Percentiles rank a stretch among this genome's conserved stretches.
Conservation (phyloP, 768 basidiomycete species). For the Lentinula raphanica region DNA sequence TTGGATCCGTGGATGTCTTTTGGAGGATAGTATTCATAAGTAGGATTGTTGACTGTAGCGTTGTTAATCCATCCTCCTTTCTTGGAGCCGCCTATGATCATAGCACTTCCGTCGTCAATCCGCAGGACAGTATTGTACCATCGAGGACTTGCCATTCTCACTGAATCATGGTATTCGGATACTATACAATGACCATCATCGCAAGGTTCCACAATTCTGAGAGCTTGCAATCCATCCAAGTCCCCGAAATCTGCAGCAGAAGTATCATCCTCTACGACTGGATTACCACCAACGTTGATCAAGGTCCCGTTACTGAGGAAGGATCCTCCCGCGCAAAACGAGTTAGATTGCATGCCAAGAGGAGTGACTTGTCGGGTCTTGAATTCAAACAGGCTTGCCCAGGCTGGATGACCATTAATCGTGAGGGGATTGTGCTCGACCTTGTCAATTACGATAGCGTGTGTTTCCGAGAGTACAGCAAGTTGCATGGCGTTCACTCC, state of each 20-base stretch:
- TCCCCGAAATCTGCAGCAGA: slow-evolving; percentile 73
- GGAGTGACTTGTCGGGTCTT: slow-evolving; percentile 56
- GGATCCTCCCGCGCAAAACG: slow-evolving; percentile 81
- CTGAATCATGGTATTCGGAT: slow-evolving; percentile 52
- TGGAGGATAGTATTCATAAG: slow-evolving; percentile 77
- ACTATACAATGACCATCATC: slow-evolving; percentile 42
- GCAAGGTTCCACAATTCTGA: slow-evolving; percentile 71
- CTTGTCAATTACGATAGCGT: slow-evolving; percentile 76
- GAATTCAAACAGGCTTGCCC: slow-evolving; percentile 73
- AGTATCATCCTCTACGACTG: slow-evolving; percentile 61
- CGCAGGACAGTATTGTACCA: slow-evolving; percentile 78
- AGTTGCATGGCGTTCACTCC: slow-evolving; percentile 81
- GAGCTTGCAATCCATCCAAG: slow-evolving; percentile 63
- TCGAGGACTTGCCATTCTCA: slow-evolving; percentile 72
- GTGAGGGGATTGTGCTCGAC: slow-evolving; percentile 81
- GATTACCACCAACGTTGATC: slow-evolving; percentile 78
- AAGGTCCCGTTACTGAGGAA: slow-evolving; percentile 75
- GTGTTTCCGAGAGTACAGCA: slow-evolving; percentile 58
- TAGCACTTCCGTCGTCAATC: slow-evolving; percentile 71
- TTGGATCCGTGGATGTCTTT: slow-evolving; percentile 64
- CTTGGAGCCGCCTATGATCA: slow-evolving; percentile 78
- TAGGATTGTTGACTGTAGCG: slow-evolving; percentile 73
- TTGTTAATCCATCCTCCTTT: slow-evolving; percentile 89
- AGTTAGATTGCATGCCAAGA: slow-evolving; percentile 67
- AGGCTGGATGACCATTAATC: slow-evolving; percentile 72